Evolutionary conservation across 2,329 filamentous ascomycete genomes (phyloP), one percentile per base, ranked within the genome.

Genomic region (Paraconiothyrium brasiliense): DNA sequence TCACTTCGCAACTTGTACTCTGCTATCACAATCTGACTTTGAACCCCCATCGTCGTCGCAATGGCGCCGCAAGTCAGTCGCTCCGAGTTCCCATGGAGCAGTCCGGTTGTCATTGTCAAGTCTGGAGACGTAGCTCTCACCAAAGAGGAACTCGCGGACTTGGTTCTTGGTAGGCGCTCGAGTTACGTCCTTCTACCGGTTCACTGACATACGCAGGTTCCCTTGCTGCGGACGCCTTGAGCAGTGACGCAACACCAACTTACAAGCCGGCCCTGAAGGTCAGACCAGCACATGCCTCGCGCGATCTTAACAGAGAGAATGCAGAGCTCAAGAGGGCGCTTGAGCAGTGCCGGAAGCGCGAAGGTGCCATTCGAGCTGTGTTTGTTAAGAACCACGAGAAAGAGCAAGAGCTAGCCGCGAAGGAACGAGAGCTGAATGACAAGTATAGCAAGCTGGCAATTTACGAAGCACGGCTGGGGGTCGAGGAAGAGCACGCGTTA

Each of bases 301-400:
- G 47, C 34, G 20, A 54, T n/a, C 50, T 54, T 1, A 41, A 6
- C 1, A 14, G 20, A 14, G 34, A 46, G 41, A 56, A 41, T 8
- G 27, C 22, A 6, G 27, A 27, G 24, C 41, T 57, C 54, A 47
- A 37, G 30, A 39, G 11, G 9, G 43, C 37, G 14, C 46, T 57
- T n/a, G 55, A 37, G n/a, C n/a, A 43, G 46, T 57, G 32, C 34
- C 46, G 14, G 11, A 57, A 49, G 16, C 46, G 55, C n/a, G 55
- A 57, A 30, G 55, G 41, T 43, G 55, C 32, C 1, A 43, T 49
- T n/a, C 54, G 27, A 35, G 27, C 24, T n/a, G 54, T 56, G 16
- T 56, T 56, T 27, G 13, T 56, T 14, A 22, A 13, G 14, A 47
- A 16, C 24, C 24, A 55, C 20, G 54, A 57, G 54, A 57, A 39